phyloP scores from a whole-genome alignment of 75 land plant species.

The Isoetes taiwanensis region DNA sequence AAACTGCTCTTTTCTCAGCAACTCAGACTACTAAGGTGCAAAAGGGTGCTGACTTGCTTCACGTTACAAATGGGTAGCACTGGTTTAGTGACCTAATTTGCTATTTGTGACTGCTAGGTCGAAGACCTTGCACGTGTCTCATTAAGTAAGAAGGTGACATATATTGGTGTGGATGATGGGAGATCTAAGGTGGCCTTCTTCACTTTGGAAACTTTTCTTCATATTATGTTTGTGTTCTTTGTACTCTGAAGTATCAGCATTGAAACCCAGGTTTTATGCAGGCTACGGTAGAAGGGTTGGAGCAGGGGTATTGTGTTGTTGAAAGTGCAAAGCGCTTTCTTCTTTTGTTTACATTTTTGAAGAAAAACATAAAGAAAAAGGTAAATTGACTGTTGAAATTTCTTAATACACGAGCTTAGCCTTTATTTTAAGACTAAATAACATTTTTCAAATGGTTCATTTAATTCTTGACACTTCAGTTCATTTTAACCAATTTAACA shows the following conservation, averaged over 20 bases:
- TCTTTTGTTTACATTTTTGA: conserved; percentile 77
- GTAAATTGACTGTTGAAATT: conserved; percentile 18
- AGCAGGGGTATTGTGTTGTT: conserved; percentile 90
- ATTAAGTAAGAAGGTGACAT: conserved; percentile 55
- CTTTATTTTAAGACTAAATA: too few relatives aligned
- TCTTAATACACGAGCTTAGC: too few relatives aligned
- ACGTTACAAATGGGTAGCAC: too few relatives aligned
- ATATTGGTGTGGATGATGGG: conserved; percentile 92
- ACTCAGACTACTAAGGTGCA: conserved; percentile 90
- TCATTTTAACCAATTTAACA: too few relatives aligned
- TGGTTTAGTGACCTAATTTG: too few relatives aligned
- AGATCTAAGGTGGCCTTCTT: conserved; percentile 45
- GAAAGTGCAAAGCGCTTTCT: conserved; percentile 67
- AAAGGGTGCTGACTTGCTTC: too few relatives aligned
- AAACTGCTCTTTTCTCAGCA: conserved; percentile 90
- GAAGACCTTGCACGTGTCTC: conserved; percentile 89
- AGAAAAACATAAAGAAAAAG: conserved; percentile 74
- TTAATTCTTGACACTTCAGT: too few relatives aligned
- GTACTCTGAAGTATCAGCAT: not conserved
- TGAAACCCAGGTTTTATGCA: conserved; percentile 20
- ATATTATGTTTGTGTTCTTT: not conserved
- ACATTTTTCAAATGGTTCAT: too few relatives aligned
- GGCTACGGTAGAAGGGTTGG: conserved; percentile 84
- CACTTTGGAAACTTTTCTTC: too few relatives aligned
- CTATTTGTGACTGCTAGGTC: conserved; percentile 39